Evolutionary conservation across 2,329 filamentous ascomycete genomes (phyloP), one percentile per base, ranked within the genome.

Genomic region (Ambrosiella cleistominuta): DNA sequence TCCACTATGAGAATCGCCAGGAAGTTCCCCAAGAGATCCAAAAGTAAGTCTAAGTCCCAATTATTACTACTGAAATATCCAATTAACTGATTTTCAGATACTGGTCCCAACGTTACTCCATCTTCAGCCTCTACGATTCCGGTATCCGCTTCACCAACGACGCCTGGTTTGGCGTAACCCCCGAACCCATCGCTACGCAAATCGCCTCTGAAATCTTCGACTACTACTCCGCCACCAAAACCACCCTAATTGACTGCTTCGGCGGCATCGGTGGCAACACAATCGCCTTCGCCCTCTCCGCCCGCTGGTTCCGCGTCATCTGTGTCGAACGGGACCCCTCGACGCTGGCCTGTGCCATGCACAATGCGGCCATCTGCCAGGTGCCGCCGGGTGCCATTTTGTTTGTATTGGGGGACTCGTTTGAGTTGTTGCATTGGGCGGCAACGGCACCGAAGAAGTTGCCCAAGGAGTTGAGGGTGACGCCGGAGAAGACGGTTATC

Each of bases 81-180:
- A 9, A 27, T 27, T 27, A 27, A 27, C 3, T 27, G 27, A 27
- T 19, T 39, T 51, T 5, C 37, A 94, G 89, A 68, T 98, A 98
- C 70, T 98, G 88, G 80, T 77, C 84, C 13, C 90, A 97, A 66
- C 81, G 93, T 61, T 83, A 93, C 68, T 84, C 82, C 56, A 86
- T 98, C 63, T 98, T 95, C 71, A 83, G 84, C 13, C 78, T 78
- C 64, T 98, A 96, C 67, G 85, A 96, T 67, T 78, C 90, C 60
- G 91, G 89, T 58, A 79, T 98, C 63, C 85, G 82, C 74, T 81
- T 98, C 76, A 98, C 94, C 0, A 83, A 95, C 68, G 85, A 91
- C 70, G 86, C 89, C 57, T 98, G 93, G 93, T 98, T 93, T 68
- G 93, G 90, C 58, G 90, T 97, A 7, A 98, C 94, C 0, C 90